Base-by-base conservation (phyloP, 2,329 filamentous ascomycete species). In the Cordyceps fumosorosea region DNA sequence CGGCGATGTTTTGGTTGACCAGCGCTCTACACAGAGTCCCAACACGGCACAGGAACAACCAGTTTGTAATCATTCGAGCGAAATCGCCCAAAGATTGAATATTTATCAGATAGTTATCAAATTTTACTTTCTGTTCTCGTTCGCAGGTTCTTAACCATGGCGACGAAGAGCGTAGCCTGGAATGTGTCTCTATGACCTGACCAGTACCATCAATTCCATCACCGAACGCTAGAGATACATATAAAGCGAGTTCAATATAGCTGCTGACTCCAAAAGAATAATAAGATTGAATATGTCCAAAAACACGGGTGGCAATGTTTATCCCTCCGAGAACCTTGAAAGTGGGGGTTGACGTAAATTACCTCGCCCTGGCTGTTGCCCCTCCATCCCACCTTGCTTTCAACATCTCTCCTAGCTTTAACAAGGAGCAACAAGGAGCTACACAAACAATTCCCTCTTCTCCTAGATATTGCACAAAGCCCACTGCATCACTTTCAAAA, bases 401-500 rank as follows among this genome's bases (percentile, higher is more conserved):
- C 47, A 52, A 32, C 47, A 44, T 11, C 48, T 14, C 34, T 37
- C 40, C 24, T 20, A 44, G 37, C 57, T 60, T 60, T 24, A 12
- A 29, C 48, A 14, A 44, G 48, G 48, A 44, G 48, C 57, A 12
- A 29, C 48, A 14, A 44, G 48, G 48, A 44, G 48, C 57, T 32
- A 60, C 22, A 22, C 16, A 45, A 24, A 34, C 56, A 5, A 59
- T 22, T 34, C 12, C 29, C 32, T 52, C 11, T 32, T 53, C 26
- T 45, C 5, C 18, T 53, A 32, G 34, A 32, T 47, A 52, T 11
- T 52, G 22, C 8, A 51, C 18, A 52, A 29, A 3, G 16, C n/a
- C 3, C 3, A 29, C 11, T 34, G 26, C 32, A 55, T 48, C 55
- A 64, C 68, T 66, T 64, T 67, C 74, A 86, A 72, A 65, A 99